Conservation (phyloP, 257 asterid genomes). For the Linaria vulgaris region DNA sequence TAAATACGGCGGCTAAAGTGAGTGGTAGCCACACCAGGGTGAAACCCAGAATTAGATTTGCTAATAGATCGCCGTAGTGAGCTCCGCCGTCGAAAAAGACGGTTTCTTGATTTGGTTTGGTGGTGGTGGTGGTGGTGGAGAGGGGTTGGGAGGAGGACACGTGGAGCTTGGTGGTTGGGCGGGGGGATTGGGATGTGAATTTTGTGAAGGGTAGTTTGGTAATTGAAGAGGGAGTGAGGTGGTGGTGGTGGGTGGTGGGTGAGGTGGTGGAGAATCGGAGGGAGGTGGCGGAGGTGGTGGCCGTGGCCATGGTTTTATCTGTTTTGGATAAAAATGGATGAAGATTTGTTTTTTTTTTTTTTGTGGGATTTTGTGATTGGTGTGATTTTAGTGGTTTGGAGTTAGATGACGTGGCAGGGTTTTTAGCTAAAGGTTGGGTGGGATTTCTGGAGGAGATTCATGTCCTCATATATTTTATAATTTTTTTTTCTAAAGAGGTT, state of each 20-base stretch:
- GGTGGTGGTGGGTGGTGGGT: conserved; percentile 24
- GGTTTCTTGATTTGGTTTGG: conserved; percentile 56
- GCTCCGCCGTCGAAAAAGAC: conserved; percentile 93
- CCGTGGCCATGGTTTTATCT: conserved; percentile 31
- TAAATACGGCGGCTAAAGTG: conserved; percentile 73
- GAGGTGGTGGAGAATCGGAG: conserved; percentile 33
- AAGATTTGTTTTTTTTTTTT: conserved; percentile 13
- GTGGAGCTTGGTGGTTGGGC: conserved; percentile 57
- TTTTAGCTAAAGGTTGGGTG: conserved; percentile 19
- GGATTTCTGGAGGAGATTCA: not conserved
- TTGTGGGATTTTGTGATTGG: conserved; percentile 22
- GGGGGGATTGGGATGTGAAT: conserved; percentile 33
- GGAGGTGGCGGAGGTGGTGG: conserved; percentile 32
- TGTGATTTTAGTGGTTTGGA: conserved; percentile 29
- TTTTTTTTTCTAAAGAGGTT: no score
- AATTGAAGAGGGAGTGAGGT: conserved; percentile 21
- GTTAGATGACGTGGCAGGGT: conserved; percentile 44
- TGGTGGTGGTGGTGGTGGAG: conserved; percentile 42
- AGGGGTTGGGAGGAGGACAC: conserved; percentile 74
- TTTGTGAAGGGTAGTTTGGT: conserved; percentile 29
- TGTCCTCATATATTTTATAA: conserved; percentile 7
- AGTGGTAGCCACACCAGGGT: conserved; percentile 92
- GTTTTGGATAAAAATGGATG: conserved; percentile 27
- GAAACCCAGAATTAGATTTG: conserved; percentile 85
- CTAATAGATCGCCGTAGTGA: conserved; percentile 93